Base-by-base conservation (phyloP, 176 grass and related monocot species). In the Aegilops bicornis region DNA sequence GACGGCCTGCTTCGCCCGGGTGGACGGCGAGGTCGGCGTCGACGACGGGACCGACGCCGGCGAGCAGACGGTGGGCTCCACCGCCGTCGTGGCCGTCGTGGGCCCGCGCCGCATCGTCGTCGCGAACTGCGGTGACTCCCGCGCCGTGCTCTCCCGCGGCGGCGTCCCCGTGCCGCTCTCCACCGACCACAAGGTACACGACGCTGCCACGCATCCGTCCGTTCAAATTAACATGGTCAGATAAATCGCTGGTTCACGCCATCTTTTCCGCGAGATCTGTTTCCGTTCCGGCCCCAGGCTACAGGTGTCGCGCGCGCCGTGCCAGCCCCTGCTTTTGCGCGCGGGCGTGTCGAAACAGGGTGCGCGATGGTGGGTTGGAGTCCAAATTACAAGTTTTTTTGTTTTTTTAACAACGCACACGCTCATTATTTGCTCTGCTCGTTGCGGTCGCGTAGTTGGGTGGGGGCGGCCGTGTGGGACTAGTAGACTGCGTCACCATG, bases 111-210 rank as follows among this genome's bases (percentile, higher is more conserved):
- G 62, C 71, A 94, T 97, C 81, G 89, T 97, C 6, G 94, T 97
- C 3, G 92, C 88, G 13, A 94, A 97, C 88, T 97, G 94, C 84
- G 92, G 94, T 45, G 94, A 94, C 84, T 92, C 90, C 40, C 87
- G 94, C 32, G 90, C 90, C 45, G 86, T 94, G 13, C 92, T 97
- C 81, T 94, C 80, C 37, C 92, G 92, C 73, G 88, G 86, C 52
- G 94, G 90, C 87, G 73, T 79, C 19, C 69, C 92, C 79, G 80
- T 97, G 36, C 82, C 94, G 14, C 94, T 97, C 86, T 97, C 94
- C 73, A 45, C 30, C 58, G 92, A 97, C 84, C 94, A 97, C 87
- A 97, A 97, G 90, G 94, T 95, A 83, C 62, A 59, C 15, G 2
- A 37, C 50, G 0, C 16, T 17, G 50, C 30, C 5, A 33, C 35